Conservation (phyloP, 2,329 filamentous ascomycete genomes). For the Coniochaeta pulveracea region DNA sequence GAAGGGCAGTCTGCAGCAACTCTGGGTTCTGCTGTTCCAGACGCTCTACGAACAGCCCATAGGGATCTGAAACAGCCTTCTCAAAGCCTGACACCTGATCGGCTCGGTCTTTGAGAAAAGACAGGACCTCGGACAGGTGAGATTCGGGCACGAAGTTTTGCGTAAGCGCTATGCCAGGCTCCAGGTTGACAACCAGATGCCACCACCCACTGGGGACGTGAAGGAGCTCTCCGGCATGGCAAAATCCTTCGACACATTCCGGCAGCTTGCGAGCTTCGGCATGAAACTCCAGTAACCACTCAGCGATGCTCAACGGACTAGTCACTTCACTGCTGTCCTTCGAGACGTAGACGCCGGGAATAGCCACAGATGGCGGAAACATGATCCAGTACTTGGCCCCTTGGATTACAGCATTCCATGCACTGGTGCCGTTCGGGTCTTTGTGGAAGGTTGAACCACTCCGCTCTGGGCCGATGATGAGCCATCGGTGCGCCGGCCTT, state of each 20-base stretch:
- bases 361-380: slow-evolving; percentile 71
- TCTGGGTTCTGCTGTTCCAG: slow-evolving; percentile 54
- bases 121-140: slow-evolving; percentile 63
- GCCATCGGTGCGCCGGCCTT: slow-evolving; percentile 81
- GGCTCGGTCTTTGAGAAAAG: slow-evolving; percentile 69
- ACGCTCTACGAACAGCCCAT: slow-evolving; percentile 60
- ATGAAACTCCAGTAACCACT: slow-evolving; percentile 89
- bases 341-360: slow-evolving; percentile 84
- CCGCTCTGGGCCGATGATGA: slow-evolving; percentile 78
- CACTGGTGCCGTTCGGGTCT: slow-evolving; percentile 59
- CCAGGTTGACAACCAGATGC: slow-evolving; percentile 87
- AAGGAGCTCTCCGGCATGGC: slow-evolving; percentile 71
- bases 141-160: slow-evolving; percentile 86
- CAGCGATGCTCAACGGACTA: slow-evolving; percentile 87
- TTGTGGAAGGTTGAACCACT: slow-evolving; percentile 96
- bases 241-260: slow-evolving; percentile 79
- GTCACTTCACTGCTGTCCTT: slow-evolving; percentile 88
- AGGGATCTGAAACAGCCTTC: slow-evolving; percentile 59
- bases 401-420: slow-evolving; percentile 88
- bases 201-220: slow-evolving; percentile 95
- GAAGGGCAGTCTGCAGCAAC: slow-evolving; percentile 53
- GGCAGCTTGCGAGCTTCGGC: slow-evolving; percentile 63
- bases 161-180: slow-evolving; percentile 75
- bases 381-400: slow-evolving; percentile 98
- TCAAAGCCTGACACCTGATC: slow-evolving; percentile 84